Evolutionary conservation across 257 asterid genomes (phyloP).

Genomic region (Cordia subcordata): DNA sequence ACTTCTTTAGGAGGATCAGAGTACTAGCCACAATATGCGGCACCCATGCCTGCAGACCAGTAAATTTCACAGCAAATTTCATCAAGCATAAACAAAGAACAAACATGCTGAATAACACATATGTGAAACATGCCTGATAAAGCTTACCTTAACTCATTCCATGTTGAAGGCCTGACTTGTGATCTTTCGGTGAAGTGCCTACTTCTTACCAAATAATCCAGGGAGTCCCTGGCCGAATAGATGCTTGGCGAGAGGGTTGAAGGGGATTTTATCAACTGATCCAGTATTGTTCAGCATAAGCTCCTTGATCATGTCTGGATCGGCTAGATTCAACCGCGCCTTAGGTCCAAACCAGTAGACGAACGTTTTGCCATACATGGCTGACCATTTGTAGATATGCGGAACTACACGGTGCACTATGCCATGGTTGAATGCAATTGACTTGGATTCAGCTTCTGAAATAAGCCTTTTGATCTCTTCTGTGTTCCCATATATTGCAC

Average conservation of each 20-base stretch:
- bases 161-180: slow-evolving; percentile 52
- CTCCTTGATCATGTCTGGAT: slow-evolving; percentile 13
- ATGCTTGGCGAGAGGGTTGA: slow-evolving; percentile 35
- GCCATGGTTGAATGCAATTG: slow-evolving; percentile 14
- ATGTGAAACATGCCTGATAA: neutral
- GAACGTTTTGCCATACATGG: slow-evolving; percentile 16
- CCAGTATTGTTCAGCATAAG: slow-evolving; percentile 8
- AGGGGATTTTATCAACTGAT: neutral
- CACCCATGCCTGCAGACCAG: slow-evolving; percentile 44
- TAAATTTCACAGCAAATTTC: neutral
- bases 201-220: slow-evolving; percentile 40
- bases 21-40: slow-evolving; percentile 53
- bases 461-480: slow-evolving; percentile 2
- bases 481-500: slow-evolving; percentile 7
- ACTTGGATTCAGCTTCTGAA: slow-evolving; percentile 7
- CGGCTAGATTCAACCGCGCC: slow-evolving; percentile 9
- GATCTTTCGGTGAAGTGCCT: slow-evolving; percentile 63
- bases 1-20: slow-evolving; percentile 31
- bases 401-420: slow-evolving; percentile 10
- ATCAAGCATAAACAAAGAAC: too few relatives aligned
- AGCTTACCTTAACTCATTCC: slow-evolving; percentile 72
- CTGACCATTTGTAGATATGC: slow-evolving; percentile 10
- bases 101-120: too few relatives aligned
- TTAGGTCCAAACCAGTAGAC: slow-evolving; percentile 12
- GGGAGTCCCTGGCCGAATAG: slow-evolving; percentile 60